Percentiles rank a stretch among this genome's conserved stretches.
phyloP scores from a whole-genome alignment of 345 rosid genomes.

The Eucalyptus pauciflora region DNA sequence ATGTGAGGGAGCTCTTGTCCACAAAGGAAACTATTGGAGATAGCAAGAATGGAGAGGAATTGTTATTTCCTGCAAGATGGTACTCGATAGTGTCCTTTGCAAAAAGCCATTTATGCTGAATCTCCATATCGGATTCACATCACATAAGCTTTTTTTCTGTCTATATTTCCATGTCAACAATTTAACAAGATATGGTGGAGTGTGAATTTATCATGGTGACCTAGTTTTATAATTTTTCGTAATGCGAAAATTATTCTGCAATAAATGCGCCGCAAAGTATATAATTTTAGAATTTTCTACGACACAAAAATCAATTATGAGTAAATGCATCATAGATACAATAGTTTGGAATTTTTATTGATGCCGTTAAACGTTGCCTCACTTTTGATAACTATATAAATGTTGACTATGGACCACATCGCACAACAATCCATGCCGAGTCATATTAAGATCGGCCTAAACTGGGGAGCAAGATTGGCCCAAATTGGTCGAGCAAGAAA shows the following conservation, averaged over 20 bases:
- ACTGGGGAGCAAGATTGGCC: not conserved
- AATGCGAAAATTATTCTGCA: too few species aligned
- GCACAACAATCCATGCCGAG: not conserved
- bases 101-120: too few species aligned
- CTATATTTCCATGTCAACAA: not conserved
- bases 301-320: too few species aligned
- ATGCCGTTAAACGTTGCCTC: too few species aligned
- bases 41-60: not conserved
- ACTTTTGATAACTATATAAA: not conserved
- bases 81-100: not conserved
- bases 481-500: not conserved
- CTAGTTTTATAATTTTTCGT: too few species aligned
- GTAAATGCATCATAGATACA: too few species aligned
- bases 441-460: not conserved
- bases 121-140: not conserved
- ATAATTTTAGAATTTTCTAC: too few species aligned
- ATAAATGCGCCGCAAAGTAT: too few species aligned
- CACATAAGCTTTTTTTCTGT: rapidly evolving
- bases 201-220: not conserved
- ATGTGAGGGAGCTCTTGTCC: not conserved
- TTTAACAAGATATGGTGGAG: too few species aligned
- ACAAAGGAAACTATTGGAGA: not conserved
- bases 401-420: not conserved
- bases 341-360: too few species aligned
- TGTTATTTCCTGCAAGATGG: not conserved